Conservation (phyloP, 352 stramenopile genomes). For the Phytophthora boehmeriae region DNA sequence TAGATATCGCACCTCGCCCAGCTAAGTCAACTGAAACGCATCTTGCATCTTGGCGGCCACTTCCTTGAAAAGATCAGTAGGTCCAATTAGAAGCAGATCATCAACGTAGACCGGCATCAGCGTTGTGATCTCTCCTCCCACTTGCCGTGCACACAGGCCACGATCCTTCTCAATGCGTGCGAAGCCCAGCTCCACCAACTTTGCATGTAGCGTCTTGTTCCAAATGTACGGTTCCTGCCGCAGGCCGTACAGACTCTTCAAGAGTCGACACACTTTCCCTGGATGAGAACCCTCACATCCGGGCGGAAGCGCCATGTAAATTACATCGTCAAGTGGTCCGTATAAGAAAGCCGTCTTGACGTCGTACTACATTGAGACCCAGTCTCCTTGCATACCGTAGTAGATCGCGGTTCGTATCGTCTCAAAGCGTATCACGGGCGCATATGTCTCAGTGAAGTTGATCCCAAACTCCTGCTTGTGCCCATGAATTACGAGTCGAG, state of each 20-base stretch:
- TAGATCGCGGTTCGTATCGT: constrained; percentile 21
- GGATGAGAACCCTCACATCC: neutral
- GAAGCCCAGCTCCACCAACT: constrained; percentile 7
- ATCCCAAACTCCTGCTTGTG: constrained; percentile 27
- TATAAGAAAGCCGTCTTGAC: constrained; percentile 21
- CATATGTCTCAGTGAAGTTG: constrained; percentile 25
- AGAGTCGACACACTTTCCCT: neutral
- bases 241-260: constrained; percentile 22
- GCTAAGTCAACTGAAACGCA: too few species aligned
- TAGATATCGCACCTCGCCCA: constrained; percentile 15
- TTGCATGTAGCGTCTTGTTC: constrained; percentile 14
- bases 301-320: constrained; percentile 9
- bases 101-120: constrained; percentile 11
- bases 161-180: constrained; percentile 11
- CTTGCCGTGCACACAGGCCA: constrained; percentile 11
- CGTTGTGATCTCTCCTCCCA: constrained; percentile 8
- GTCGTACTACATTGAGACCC: constrained; percentile 14
- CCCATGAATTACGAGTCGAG: constrained; percentile 17
- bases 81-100: constrained; percentile 17
- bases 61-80: neutral
- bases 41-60: too few species aligned
- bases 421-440: constrained; percentile 21
- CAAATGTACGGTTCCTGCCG: constrained; percentile 7
- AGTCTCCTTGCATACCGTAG: constrained; percentile 7
- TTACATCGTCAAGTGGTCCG: neutral